Base-by-base conservation (phyloP, 2,329 filamentous ascomycete species). In the Talaromyces sp. region DNA sequence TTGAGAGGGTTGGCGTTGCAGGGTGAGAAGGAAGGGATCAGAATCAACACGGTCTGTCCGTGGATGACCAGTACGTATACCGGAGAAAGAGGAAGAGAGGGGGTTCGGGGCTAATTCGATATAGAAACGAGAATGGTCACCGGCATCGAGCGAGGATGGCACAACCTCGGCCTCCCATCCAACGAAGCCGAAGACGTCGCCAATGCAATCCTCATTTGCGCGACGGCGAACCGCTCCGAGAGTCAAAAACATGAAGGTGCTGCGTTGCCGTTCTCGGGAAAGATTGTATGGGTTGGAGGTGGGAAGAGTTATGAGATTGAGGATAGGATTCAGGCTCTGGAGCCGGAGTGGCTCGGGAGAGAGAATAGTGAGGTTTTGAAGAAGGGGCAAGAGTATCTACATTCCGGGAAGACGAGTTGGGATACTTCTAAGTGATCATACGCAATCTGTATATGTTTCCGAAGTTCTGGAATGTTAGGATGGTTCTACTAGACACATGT, bases 321-420 rank as follows among this genome's bases (percentile, higher is more conserved):
- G 60, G 69, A 71, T 39, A 52, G 50, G 7, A 50, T 71, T 3
- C 64, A 66, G n/a, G 59, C 50, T 3, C 52, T 69, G 40, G 67
- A 70, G 48, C 67, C 68, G 2, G 16, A 21, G 4, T 71, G 69
- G 69, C 61, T 71, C 55, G 69, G 80, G 2, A 69, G 77, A 63
- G 77, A 82, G 66, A 69, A 39, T 54, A 64, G 63, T 46, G 60
- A 58, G n/a, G 31, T 63, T 8, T 35, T 64, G 8, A 52, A 58
- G 18, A 64, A 42, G 5, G 63, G 63, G 8, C 63, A 64, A 46
- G 63, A 55, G 31, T 64, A 60, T 63, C 23, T 64, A 18, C 52
- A 35, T 28, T 59, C 63, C 12, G 55, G 23, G 5, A 50, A 25
- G 33, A 63, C 63, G 12, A 64, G 60, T 50, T 64, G 63, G 63